Evolutionary conservation across 495 filamentous ascomycete species (phyloP).

Genomic region (Xylaria cubensis): DNA sequence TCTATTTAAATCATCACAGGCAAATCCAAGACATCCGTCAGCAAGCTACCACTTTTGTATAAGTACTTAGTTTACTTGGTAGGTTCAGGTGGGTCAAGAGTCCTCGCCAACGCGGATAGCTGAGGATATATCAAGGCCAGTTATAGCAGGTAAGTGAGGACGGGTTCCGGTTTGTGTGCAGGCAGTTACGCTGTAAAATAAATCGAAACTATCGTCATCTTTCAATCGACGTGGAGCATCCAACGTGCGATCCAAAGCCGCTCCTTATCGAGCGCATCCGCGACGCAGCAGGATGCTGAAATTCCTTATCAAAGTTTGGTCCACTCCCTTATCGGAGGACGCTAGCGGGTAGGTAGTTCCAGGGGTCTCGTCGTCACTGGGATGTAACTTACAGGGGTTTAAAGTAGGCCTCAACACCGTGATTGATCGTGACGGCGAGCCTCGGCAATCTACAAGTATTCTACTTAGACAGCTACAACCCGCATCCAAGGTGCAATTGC

Average conservation of each 20-base stretch:
- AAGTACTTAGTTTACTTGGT: background rate
- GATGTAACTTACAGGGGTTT: background rate
- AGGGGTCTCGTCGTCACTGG: background rate
- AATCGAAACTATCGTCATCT: conserved; percentile 14
- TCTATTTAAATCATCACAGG: background rate
- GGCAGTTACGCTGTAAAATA: background rate
- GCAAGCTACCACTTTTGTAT: background rate
- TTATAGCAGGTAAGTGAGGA: too few species aligned
- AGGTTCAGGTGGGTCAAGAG: background rate
- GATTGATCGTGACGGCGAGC: background rate
- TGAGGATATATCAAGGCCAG: background rate
- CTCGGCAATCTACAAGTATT: background rate
- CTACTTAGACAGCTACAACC: background rate
- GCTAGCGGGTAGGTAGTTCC: conserved; percentile 34
- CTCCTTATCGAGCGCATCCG: background rate
- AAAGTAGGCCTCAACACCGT: background rate
- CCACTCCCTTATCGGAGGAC: conserved; percentile 32
- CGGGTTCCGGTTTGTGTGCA: background rate
- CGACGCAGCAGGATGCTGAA: conserved; percentile 14
- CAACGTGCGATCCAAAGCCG: background rate
- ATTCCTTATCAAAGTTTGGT: conserved; percentile 41
- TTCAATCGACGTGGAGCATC: background rate
- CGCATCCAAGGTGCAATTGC: background rate
- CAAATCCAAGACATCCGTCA: background rate
- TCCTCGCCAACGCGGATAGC: background rate